Evolutionary conservation across 257 asterid genomes (phyloP), one percentile per base, ranked within the genome.

Genomic region (Scutellaria barbata): DNA sequence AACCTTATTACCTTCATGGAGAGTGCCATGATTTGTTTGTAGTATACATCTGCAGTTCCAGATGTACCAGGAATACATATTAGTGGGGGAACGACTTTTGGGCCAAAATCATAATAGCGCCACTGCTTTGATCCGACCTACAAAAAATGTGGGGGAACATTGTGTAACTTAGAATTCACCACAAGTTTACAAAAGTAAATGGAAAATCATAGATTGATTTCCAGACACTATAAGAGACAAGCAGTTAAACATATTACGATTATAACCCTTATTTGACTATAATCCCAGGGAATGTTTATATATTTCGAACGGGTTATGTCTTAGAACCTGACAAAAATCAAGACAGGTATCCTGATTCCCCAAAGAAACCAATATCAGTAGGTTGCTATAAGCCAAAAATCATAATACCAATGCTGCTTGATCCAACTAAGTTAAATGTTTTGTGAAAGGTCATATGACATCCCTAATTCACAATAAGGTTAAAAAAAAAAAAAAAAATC

Each of bases 21-120:
- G 70, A 95, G 83, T 17, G 99, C 81, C 99, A 92, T 89, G 76
- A 95, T 85, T 80, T 95, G 99, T 57, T 95, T 95, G 89, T 95
- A 95, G 84, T 88, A 87, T 17, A 95, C 98, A 78, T 95, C 99
- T 7, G 98, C 95, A 45, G 95, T 92, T 82, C 97, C 97, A 80
- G 96, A 88, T 65, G 85, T 88, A 74, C 98, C 95, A 77, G 99
- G 99, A 75, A 95, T 88, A 74, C 99, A 95, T 48, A 95, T 90
- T 63, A 95, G 84, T 37, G 99, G 99, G 61, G 99, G 94, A 77
- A 90, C 95, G 52, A 75, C 85, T 86, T 88, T 95, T 1, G 99
- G 97, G 64, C 99, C 99, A 83, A 92, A 95, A 81, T 95, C 99
- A 78, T 95, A 95, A 81, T 95, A 95, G 73, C 96, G 83, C 99